Evolutionary conservation across 1,284 basidiomycete species (phyloP).

Genomic region (Pseudozyma flocculosa): DNA sequence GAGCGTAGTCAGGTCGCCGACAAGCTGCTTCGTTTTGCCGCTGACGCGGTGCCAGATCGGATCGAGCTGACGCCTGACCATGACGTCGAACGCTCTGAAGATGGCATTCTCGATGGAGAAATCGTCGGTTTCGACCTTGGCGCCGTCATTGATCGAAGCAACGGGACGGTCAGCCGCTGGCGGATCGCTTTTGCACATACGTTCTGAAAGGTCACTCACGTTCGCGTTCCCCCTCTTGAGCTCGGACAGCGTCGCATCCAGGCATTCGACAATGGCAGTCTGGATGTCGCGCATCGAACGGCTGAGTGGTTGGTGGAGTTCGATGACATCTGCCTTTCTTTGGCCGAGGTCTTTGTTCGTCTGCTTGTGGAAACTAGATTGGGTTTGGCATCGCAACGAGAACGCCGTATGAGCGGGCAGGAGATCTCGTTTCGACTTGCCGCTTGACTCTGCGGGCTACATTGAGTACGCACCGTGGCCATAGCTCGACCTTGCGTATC

Average conservation of each 20-base stretch:
- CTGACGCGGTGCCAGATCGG: constrained; percentile 96
- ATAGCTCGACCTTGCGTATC: constrained; percentile 82
- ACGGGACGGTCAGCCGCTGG: too few relatives aligned
- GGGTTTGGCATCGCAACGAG: background rate
- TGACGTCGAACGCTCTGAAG: constrained; percentile 86
- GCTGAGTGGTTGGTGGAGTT: constrained; percentile 83
- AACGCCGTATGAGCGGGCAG: background rate
- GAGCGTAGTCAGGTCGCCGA: constrained; percentile 81
- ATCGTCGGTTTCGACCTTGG: constrained; percentile 88
- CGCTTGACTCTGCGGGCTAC: too few relatives aligned
- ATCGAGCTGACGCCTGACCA: constrained; percentile 85
- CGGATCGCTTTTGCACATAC: too few relatives aligned
- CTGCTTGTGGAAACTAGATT: constrained; percentile 73
- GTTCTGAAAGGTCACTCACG: constrained; percentile 62
- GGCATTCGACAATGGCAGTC: constrained; percentile 87
- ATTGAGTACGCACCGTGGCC: too few relatives aligned
- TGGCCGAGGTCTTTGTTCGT: constrained; percentile 46
- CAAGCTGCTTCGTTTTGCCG: constrained; percentile 84
- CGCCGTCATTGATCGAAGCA: too few relatives aligned
- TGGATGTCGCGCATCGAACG: constrained; percentile 88
- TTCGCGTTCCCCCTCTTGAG: constrained; percentile 82
- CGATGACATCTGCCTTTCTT: constrained; percentile 80
- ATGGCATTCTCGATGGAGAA: constrained; percentile 90
- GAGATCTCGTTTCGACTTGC: too few relatives aligned
- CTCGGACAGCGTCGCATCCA: constrained; percentile 86